phyloP scores from a whole-genome alignment of 208 protist genomes.

The Phytomonas francai region DNA sequence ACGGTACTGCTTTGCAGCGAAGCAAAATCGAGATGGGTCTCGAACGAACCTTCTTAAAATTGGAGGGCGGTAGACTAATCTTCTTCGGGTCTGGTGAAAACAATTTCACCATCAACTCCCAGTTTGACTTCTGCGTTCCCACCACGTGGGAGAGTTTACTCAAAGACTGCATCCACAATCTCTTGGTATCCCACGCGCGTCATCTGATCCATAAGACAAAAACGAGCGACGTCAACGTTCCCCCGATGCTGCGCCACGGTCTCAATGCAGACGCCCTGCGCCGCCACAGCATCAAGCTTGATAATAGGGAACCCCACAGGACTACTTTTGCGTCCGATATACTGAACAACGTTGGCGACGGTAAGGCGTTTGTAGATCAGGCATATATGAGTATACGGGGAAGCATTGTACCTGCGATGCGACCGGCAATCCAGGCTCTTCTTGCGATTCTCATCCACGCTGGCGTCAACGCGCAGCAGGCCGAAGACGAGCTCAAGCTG shows the following conservation, averaged over 20 bases:
- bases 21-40: constrained; percentile 34
- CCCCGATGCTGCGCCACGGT: constrained; percentile 59
- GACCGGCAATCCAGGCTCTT: constrained; percentile 70
- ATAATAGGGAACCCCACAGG: constrained; percentile 18
- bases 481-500: constrained; percentile 76
- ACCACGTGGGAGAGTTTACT: constrained; percentile 30
- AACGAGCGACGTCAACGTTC: constrained; percentile 24
- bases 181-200: constrained; percentile 36
- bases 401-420: constrained; percentile 67
- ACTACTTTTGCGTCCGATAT: constrained; percentile 40
- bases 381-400: constrained; percentile 63
- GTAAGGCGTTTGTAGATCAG: constrained; percentile 54
- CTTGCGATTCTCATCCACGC: constrained; percentile 77
- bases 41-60: constrained; percentile 33
- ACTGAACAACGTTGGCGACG: constrained; percentile 44
- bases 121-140: constrained; percentile 60
- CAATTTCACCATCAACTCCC: constrained; percentile 60
- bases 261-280: constrained; percentile 42
- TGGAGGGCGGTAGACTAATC: constrained; percentile 48
- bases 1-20: constrained; percentile 17
- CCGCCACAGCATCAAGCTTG: constrained; percentile 38
- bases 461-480: constrained; percentile 48
- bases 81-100: constrained; percentile 59
- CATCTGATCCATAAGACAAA: constrained; percentile 28
- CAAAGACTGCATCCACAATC: constrained; percentile 32